Percentiles rank a stretch among this genome's conserved stretches.
phyloP scores from a whole-genome alignment of 345 rosid genomes.

The Syzygium aqueum region DNA sequence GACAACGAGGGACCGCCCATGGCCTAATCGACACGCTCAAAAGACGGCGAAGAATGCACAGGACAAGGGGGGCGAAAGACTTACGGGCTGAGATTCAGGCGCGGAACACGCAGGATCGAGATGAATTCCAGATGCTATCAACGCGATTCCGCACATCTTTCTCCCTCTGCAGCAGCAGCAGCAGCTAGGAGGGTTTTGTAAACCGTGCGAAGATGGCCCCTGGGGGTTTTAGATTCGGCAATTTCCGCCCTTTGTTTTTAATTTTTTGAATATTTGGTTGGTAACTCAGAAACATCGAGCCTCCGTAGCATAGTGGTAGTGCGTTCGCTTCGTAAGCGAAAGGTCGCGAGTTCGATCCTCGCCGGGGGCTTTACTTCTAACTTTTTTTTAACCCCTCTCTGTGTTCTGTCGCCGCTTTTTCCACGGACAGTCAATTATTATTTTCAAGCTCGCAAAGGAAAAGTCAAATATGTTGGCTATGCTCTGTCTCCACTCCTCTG shows the following conservation, averaged over 20 bases:
- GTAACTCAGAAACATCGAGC: background rate
- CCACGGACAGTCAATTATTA: background rate
- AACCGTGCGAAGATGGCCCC: background rate
- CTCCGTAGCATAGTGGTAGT: conserved; percentile 99
- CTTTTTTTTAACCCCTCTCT: too few relatives aligned
- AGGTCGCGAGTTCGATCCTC: conserved; percentile 99
- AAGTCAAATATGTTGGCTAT: background rate
- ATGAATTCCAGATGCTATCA: conserved; percentile 44
- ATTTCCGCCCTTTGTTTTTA: rapidly evolving
- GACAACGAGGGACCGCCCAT: background rate
- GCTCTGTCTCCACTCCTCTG: background rate
- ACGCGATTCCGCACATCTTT: conserved; percentile 78
- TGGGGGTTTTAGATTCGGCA: background rate
- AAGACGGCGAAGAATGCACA: background rate
- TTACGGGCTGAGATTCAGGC: conserved; percentile 21
- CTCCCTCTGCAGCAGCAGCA: background rate
- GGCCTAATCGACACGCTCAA: background rate
- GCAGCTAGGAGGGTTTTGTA: background rate
- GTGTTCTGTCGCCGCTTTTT: too few relatives aligned
- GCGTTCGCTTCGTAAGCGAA: conserved; percentile 99
- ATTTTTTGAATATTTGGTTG: rapidly evolving
- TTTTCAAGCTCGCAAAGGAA: background rate
- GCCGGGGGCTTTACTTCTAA: conserved; percentile 2
- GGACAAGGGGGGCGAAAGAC: background rate
- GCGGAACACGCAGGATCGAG: conserved; percentile 26